Conservation (phyloP, 176 grass and related monocot species). For the Ananas comosus region DNA sequence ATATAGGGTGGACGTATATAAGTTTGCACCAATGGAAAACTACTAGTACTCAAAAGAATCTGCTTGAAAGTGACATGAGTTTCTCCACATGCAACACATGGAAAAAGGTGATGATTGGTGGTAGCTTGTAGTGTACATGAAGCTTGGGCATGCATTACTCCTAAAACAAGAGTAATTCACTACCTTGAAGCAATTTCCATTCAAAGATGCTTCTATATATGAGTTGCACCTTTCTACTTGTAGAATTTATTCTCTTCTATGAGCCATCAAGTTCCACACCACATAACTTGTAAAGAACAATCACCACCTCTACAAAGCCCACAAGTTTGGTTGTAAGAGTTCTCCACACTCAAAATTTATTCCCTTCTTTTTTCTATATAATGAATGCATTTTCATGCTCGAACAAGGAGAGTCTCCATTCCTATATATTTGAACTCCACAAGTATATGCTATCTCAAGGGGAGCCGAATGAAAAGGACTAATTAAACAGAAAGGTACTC, state of each 20-base stretch:
- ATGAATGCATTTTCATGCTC: neutral
- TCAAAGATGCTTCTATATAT: constrained; percentile 43
- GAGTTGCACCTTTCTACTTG: neutral
- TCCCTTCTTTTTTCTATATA: neutral
- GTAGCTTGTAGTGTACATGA: neutral
- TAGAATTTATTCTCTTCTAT: constrained; percentile 28
- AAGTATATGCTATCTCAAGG: neutral
- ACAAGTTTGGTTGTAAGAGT: neutral
- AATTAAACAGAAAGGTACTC: constrained; percentile 14
- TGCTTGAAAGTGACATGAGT: too few species aligned
- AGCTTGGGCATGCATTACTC: constrained; percentile 15
- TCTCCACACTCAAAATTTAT: constrained; percentile 5
- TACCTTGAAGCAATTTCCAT: constrained; percentile 46
- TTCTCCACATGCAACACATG: too few species aligned
- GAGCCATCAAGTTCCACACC: constrained; percentile 16
- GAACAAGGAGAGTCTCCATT: constrained; percentile 2
- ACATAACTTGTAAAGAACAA: constrained; percentile 21
- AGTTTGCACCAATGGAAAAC: too few species aligned
- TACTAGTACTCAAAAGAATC: too few species aligned
- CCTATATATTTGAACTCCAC: neutral
- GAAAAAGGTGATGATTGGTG: neutral
- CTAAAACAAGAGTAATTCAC: constrained; percentile 33
- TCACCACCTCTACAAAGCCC: neutral
- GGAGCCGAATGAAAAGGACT: constrained; percentile 3
- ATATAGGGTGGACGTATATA: too few species aligned